These are phyloP conservation scores for Aleurites moluccanus DNA, from an alignment of 441 rosid species.

Conservation along the genomic window DNA sequence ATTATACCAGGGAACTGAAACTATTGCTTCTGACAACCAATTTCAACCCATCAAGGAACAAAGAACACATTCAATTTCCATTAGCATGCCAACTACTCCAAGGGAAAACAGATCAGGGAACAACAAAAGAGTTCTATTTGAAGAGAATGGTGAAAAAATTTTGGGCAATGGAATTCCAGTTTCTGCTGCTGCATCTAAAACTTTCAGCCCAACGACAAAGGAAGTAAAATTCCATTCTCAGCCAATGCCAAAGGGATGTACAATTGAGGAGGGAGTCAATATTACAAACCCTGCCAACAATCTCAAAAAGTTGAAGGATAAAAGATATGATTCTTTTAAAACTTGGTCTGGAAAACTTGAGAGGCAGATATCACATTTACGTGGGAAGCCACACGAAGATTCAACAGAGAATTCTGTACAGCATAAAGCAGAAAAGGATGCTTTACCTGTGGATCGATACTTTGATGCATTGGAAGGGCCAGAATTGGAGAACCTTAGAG, in stretches of 20 bases:
- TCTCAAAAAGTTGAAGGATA: slow-evolving; percentile 46
- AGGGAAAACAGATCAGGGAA: slow-evolving; percentile 12
- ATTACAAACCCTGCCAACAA: slow-evolving; percentile 23
- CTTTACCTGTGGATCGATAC: slow-evolving; percentile 65
- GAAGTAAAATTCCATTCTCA: slow-evolving; percentile 47
- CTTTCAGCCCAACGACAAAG: slow-evolving; percentile 12
- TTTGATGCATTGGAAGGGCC: slow-evolving; percentile 89
- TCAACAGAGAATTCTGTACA: slow-evolving; percentile 22
- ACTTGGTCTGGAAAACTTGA: slow-evolving; percentile 88
- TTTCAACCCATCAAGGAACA: slow-evolving; percentile 16
- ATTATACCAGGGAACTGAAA: slow-evolving; percentile 25
- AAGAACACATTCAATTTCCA: slow-evolving; percentile 39
- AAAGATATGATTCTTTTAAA: slow-evolving; percentile 68
- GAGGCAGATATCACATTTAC: slow-evolving; percentile 58
- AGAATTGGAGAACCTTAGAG: slow-evolving; percentile 78
- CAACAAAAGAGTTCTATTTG: slow-evolving; percentile 20
- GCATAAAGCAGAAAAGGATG: slow-evolving; percentile 38
- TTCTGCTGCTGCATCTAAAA: slow-evolving; percentile 5
- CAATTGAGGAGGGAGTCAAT: slow-evolving; percentile 22
- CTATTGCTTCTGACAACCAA: slow-evolving; percentile 18
- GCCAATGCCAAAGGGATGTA: slow-evolving; percentile 56
- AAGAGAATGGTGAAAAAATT: slow-evolving; percentile 16
- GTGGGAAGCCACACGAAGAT: slow-evolving; percentile 46
- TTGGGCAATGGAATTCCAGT: slow-evolving; percentile 23
- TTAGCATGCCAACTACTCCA: slow-evolving; percentile 63